These are phyloP conservation scores for Laetiporus sulphureus DNA, from an alignment of 1,284 basidiomycete genomes.

Conservation along the genomic window DNA sequence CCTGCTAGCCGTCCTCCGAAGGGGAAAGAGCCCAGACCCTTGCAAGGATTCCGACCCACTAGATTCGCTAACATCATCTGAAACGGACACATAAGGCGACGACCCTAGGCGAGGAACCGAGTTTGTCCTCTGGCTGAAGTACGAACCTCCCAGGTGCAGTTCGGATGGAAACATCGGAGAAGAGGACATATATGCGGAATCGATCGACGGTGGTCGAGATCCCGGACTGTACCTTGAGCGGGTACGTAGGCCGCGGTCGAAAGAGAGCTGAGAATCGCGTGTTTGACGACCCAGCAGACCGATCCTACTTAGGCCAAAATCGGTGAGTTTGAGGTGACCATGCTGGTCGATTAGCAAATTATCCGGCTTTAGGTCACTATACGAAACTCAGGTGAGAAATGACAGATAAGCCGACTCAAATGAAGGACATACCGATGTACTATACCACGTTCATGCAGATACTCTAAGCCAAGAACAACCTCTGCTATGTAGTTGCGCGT, in stretches of 20 bases:
- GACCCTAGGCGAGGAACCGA: conserved; percentile 50
- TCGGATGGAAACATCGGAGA: conserved; percentile 60
- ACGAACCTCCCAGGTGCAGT: conserved; percentile 54
- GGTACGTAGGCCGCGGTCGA: conserved; percentile 37
- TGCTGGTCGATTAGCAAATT: conserved; percentile 95
- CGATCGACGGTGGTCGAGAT: conserved; percentile 76
- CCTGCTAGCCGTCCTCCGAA: conserved; percentile 32
- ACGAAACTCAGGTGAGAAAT: conserved; percentile 1
- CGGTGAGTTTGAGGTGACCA: conserved; percentile 95
- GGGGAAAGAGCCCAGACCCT: conserved; percentile 42
- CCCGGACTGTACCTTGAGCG: conserved; percentile 58
- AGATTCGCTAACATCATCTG: conserved; percentile 80
- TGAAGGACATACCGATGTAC: conserved; percentile 83
- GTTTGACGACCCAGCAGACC: conserved; percentile 97
- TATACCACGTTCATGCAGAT: conserved; percentile 89
- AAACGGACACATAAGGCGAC: conserved; percentile 57
- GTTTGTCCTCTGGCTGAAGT: conserved; percentile 66
- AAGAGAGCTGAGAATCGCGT: conserved; percentile 57
- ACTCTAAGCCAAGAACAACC: conserved; percentile 91
- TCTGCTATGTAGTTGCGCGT: conserved; percentile 95
- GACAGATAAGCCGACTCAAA: not conserved
- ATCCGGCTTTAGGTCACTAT: conserved; percentile 95
- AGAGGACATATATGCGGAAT: conserved; percentile 70
- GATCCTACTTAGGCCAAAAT: conserved; percentile 96
- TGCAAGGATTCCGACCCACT: conserved; percentile 76